Evolutionary conservation across 2,329 filamentous ascomycete genomes (phyloP).

Genomic region (Chrysosporium queenslandicum): DNA sequence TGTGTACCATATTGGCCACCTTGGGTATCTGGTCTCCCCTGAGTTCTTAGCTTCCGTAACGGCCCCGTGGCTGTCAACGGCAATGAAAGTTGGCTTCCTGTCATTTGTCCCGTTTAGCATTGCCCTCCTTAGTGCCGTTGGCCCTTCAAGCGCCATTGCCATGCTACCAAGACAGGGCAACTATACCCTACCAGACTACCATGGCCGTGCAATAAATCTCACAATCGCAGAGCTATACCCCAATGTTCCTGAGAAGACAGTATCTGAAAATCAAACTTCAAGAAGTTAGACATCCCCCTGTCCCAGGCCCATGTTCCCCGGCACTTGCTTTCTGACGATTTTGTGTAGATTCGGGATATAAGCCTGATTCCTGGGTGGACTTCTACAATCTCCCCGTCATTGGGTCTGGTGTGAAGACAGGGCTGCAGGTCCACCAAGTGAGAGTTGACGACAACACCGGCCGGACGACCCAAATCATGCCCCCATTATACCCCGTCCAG

Average conservation of each 20-base stretch:
- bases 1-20: slow-evolving; percentile 6
- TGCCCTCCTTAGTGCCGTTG: slow-evolving; percentile 10
- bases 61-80: neutral
- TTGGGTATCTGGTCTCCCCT: slow-evolving; percentile 8
- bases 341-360: neutral
- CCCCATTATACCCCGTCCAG: neutral
- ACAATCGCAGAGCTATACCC: neutral
- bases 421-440: no score
- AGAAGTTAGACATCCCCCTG: no score
- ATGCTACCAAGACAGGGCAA: slow-evolving; percentile 12
- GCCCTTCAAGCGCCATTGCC: slow-evolving; percentile 14
- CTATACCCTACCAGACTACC: neutral
- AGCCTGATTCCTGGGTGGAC: neutral
- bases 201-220: slow-evolving; percentile 1
- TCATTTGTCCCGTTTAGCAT: slow-evolving; percentile 12
- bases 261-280: neutral
- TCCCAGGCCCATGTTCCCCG: no score
- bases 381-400: neutral
- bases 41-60: slow-evolving; percentile 13
- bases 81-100: slow-evolving; percentile 10
- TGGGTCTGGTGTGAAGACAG: neutral
- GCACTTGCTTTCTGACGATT: neutral
- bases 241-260: neutral
- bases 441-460: no score
- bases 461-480: neutral